Base-by-base conservation (phyloP, 805 yeast genomes). In the Myxozyma geophila region DNA sequence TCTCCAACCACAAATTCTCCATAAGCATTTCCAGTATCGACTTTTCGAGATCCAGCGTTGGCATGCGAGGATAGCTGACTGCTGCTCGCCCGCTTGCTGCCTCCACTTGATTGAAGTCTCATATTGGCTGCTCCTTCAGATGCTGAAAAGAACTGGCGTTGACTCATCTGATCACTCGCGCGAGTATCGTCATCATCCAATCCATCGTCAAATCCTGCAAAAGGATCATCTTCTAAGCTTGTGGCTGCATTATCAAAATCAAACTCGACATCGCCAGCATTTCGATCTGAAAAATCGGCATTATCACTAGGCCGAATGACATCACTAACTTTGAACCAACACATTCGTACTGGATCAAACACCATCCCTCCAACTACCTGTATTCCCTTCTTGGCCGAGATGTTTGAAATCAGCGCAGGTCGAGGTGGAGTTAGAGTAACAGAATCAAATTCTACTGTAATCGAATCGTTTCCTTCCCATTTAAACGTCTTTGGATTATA, bases 401-500 rank as follows among this genome's bases (percentile, higher is more conserved):
- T 54, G 46, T 72, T 70, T 13, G 78, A 69, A 13, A 71, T 75
- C 51, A 74, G 69, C 1, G 79, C 76, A 47, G 75, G 73, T 17
- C 77, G 72, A 12, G 75, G 78, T 6, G 78, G 75, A n/a, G 71
- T 66, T n/a, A 63, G 51, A 12, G 47, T 54, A 43, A 72, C 51
- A 1, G 66, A 52, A 46, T 86, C 87, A 71, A 87, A 87, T 47
- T 80, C 77, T 40, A 78, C 69, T 54, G 85, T 73, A 23, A 85
- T 89, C 37, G 79, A 80, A 46, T 87, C 88, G 69, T 87, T 86
- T 3, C 90, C 90, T 69, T 83, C 87, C 91, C 90, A 87, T 51
- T 77, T 76, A 67, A 78, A 78, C 54, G 79, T 76, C 15, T 74
- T 74, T 0, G 86, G 81, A 67, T 87, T 85, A 70, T 79, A 87